These are phyloP conservation scores for Boletellus emodensis DNA, from an alignment of 768 basidiomycete species.

Conservation along the genomic window DNA sequence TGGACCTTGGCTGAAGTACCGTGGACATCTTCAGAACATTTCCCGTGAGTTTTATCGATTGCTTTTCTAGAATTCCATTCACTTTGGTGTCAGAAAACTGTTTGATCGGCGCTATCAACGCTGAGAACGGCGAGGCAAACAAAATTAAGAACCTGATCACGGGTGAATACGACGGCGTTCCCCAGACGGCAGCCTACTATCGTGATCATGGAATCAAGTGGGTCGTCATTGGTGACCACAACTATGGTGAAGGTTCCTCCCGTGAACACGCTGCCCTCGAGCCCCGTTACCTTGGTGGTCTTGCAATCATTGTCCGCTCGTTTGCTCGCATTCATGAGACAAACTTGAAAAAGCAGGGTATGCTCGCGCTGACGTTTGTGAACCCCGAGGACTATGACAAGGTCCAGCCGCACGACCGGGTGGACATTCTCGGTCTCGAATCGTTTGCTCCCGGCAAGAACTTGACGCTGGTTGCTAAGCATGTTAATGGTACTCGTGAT, in stretches of 20 bases:
- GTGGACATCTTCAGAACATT: conserved; percentile 98
- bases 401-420: conserved; percentile 79
- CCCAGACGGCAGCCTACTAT: conserved; percentile 82
- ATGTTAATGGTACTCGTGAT: conserved; percentile 73
- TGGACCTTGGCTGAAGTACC: conserved; percentile 99
- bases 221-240: conserved; percentile 95
- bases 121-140: conserved; percentile 95
- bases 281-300: conserved; percentile 90
- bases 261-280: conserved; percentile 98
- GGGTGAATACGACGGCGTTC: conserved; percentile 82
- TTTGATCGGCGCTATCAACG: conserved; percentile 95
- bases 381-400: conserved; percentile 95
- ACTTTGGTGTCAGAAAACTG: conserved; percentile 69
- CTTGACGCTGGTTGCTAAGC: conserved; percentile 78
- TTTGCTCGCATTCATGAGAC: conserved; percentile 99
- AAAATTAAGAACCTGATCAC: conserved; percentile 88
- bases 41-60: conserved; percentile 56
- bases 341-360: conserved; percentile 99
- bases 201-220: conserved; percentile 88
- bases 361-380: conserved; percentile 93
- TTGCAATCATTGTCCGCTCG: conserved; percentile 93
- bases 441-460: conserved; percentile 90
- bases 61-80: background rate
- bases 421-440: conserved; percentile 87
- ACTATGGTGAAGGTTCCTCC: conserved; percentile 98